These are phyloP conservation scores for Oxytropis ochrocephala DNA, from an alignment of 306 rosid species.

Conservation along the genomic window DNA sequence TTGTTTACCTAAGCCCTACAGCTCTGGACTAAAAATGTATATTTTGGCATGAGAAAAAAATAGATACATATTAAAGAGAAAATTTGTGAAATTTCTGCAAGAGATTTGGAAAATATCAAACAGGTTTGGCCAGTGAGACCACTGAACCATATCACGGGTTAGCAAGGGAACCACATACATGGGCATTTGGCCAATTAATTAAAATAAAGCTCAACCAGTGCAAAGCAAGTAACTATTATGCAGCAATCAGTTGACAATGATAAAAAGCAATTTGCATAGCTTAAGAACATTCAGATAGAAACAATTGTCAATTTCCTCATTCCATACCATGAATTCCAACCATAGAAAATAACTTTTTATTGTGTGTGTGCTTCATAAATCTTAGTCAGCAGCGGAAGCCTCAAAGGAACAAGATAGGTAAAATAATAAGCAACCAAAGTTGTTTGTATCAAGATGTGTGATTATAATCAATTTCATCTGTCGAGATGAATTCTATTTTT, in stretches of 20 bases:
- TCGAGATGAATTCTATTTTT: too few relatives aligned
- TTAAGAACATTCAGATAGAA: neutral
- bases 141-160: neutral
- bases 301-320: neutral
- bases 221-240: neutral
- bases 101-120: neutral
- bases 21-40: neutral
- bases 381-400: too few relatives aligned
- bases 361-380: neutral
- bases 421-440: too few relatives aligned
- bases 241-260: neutral
- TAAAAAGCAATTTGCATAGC: neutral
- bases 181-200: neutral
- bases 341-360: neutral
- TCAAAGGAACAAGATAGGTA: too few relatives aligned
- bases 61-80: neutral
- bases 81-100: neutral
- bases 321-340: neutral
- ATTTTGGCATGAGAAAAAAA: neutral
- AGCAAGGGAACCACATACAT: neutral
- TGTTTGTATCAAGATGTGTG: too few relatives aligned
- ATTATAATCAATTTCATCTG: too few relatives aligned
- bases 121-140: neutral
- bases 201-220: constrained; percentile 5
- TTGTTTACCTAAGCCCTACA: neutral